A percentile compares a stretch with the other conserved stretches of the same genome.
These are phyloP conservation scores for Epichloe amarillans DNA, from an alignment of 2,329 filamentous ascomycete genomes.

Conservation along the genomic window DNA sequence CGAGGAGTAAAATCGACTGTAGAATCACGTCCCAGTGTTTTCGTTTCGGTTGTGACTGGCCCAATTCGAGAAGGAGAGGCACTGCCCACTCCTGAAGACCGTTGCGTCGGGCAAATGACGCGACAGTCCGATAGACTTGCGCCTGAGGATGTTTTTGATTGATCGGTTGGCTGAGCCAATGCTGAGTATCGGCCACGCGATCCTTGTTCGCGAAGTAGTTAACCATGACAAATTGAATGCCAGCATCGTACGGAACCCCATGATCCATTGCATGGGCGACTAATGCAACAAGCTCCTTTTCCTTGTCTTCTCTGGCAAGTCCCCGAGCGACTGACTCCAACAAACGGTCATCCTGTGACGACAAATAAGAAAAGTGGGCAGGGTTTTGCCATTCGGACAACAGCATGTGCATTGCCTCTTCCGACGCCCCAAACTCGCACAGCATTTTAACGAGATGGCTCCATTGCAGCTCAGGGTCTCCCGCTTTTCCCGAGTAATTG, in stretches of 20 bases:
- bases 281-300: constrained; percentile 43
- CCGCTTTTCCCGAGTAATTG: constrained; percentile 10
- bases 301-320: constrained; percentile 45
- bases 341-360: constrained; percentile 10
- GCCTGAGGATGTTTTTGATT: constrained; percentile 11
- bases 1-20: constrained; percentile 56
- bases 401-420: constrained; percentile 37
- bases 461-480: constrained; percentile 15
- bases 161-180: constrained; percentile 51
- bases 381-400: constrained; percentile 17
- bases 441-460: constrained; percentile 26
- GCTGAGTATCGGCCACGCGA: constrained; percentile 46
- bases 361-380: constrained; percentile 10
- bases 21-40: constrained; percentile 59
- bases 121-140: constrained; percentile 18
- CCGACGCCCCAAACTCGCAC: constrained; percentile 38
- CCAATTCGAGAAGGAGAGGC: constrained; percentile 39
- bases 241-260: constrained; percentile 29
- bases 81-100: constrained; percentile 49
- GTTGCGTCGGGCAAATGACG: constrained; percentile 43
- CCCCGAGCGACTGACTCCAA: constrained; percentile 32
- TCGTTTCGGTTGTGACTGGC: constrained; percentile 34
- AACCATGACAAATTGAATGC: constrained; percentile 42
- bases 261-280: constrained; percentile 36
- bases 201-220: constrained; percentile 47